phyloP scores from a whole-genome alignment of 2,329 filamentous ascomycete species.

The Aspergillus chevalieri region DNA sequence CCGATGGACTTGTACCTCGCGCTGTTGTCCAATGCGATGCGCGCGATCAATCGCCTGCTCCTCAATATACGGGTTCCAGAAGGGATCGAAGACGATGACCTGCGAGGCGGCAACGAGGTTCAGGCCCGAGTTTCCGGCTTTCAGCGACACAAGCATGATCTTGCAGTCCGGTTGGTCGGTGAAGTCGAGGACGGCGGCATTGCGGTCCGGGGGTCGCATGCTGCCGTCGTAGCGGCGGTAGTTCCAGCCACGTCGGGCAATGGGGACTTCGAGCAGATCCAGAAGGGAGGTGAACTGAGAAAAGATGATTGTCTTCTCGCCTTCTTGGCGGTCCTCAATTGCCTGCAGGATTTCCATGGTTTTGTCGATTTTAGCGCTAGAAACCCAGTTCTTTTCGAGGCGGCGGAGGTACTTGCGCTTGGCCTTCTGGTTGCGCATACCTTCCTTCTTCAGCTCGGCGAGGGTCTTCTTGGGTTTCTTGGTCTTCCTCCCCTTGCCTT shows the following conservation, averaged over 20 bases:
- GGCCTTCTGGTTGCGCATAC: constrained; percentile 56
- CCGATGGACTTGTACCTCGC: constrained; percentile 70
- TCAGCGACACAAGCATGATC: constrained; percentile 72
- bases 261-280: constrained; percentile 68
- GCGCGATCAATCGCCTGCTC: constrained; percentile 88
- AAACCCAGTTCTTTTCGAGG: constrained; percentile 61
- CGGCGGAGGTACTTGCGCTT: constrained; percentile 65
- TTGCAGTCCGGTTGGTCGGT: constrained; percentile 54
- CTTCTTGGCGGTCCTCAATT: constrained; percentile 44
- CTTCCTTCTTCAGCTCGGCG: constrained; percentile 36
- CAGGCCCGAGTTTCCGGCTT: constrained; percentile 76
- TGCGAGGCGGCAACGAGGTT: constrained; percentile 78
- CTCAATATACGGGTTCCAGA: constrained; percentile 92
- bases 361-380: constrained; percentile 69
- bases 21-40: constrained; percentile 76
- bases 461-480: constrained; percentile 44
- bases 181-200: constrained; percentile 63
- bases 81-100: constrained; percentile 86
- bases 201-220: constrained; percentile 62
- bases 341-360: constrained; percentile 58
- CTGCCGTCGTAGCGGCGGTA: constrained; percentile 71
- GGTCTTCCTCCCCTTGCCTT: constrained; percentile 32
- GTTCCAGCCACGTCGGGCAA: constrained; percentile 51
- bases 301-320: constrained; percentile 75
- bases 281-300: constrained; percentile 75